Evolutionary conservation across 2,329 filamentous ascomycete genomes (phyloP), one percentile per base, ranked within the genome.

Genomic region (Colletotrichum aenigma): DNA sequence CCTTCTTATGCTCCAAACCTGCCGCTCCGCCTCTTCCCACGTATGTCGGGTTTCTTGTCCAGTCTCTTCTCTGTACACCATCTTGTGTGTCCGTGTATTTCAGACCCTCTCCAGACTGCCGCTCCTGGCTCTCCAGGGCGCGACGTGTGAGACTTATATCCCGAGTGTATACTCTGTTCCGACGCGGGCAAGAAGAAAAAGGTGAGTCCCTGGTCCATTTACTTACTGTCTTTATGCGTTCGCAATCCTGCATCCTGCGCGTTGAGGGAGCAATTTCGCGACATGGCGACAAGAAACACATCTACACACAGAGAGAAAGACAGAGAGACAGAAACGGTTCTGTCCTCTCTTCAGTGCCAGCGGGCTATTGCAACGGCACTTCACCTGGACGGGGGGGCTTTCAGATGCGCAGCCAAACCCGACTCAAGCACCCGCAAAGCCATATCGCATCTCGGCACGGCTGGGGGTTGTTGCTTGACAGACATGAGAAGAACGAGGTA

Each of bases 91-190:
- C 64, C 48, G 74, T 81, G 82, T 80, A 80, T 80, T 82, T 78
- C 79, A 79, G 76, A 78, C 78, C 77, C 78, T 80, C 79, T 80
- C 80, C 78, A 80, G 79, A 81, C 81, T 85, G 84, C 81, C 84
- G 85, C 83, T 83, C 86, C 86, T 86, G 86, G 85, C 84, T 85
- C 81, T 85, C 86, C 86, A 86, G 86, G 86, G 83, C 83, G 83
- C 85, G 84, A 82, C 83, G 83, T 85, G 80, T 87, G 83, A 82
- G 79, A 76, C 36, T 71, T 71, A 73, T 71, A 67, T 62, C 43
- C 43, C 66, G 66, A 74, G 60, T 76, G 74, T 71, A 75, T 69
- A 58, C 64, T 76, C 70, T 76, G 69, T 75, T 60, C 48, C 58
- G 48, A 24, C 68, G 30, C 26, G 65, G 64, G 34, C 38, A 69